Evolutionary conservation across 768 basidiomycete genomes (phyloP), one percentile per base, ranked within the genome.

Genomic region (Jaapia argillacea): DNA sequence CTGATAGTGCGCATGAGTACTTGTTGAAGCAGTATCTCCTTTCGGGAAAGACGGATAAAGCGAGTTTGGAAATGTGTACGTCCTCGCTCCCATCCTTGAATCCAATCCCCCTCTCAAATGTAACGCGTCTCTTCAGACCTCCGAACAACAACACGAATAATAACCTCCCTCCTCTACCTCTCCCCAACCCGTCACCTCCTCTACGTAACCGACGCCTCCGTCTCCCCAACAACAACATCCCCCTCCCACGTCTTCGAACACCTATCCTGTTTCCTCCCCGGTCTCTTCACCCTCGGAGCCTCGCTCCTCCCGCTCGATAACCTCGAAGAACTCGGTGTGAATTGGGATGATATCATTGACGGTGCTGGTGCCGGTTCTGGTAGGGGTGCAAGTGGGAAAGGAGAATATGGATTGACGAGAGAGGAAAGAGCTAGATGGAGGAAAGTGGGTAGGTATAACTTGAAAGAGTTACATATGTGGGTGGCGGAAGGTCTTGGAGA

Each of bases 1-100:
- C 81, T 4, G 85, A 87, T 53, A 86, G 85, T 52, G 74, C 72
- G 7, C 84, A 87, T 48, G 85, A 87, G 59, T 87, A 87, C 53
- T 71, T 81, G 22, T 69, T 87, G 45, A 87, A 87, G 53, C 73
- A 79, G 43, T 84, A 79, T 57, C 62, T 87, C 5, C 64, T 86
- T 38, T 81, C 79, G 4, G 78, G 71, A 10, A 69, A 72, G 51
- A 71, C 70, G 4, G 82, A 86, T 54, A 73, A 67, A 53, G 59
- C 58, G 12, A 77, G 71, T 46, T 61, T 85, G 3, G 73, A 78
- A 55, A 72, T 82, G 71, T 86, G 84, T 85, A 66, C 26, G 78
- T 53, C 20, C 16, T 23, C 41, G 33, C 25, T 26, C 23, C 23
- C 18, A 40, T 3, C 26, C 13, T 16, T 1, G 22, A 16, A 20